Conservation (phyloP, 2,329 filamentous ascomycete genomes). For the Trichoderma atrobrunneum region DNA sequence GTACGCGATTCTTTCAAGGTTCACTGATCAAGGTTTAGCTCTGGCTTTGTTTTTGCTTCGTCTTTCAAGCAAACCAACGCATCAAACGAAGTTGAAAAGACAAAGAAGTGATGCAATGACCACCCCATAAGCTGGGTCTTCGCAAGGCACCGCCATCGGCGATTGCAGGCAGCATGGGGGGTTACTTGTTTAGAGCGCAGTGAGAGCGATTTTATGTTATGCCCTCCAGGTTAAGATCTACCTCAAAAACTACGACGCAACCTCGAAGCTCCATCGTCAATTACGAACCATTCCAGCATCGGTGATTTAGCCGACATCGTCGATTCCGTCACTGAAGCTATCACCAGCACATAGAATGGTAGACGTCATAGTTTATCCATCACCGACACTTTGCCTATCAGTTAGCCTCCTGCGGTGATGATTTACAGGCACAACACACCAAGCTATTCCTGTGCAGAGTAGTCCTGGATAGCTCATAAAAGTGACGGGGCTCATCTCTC, state of each 20-base stretch:
- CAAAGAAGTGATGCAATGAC: neutral
- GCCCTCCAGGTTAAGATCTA: neutral
- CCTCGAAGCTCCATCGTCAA: neutral
- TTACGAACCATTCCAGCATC: slow-evolving; percentile 10
- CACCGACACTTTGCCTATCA: neutral
- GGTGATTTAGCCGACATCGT: neutral
- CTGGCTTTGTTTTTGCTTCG: neutral
- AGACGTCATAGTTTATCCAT: slow-evolving; percentile 3
- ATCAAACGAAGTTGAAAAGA: neutral
- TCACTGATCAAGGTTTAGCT: neutral
- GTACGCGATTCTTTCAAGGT: neutral
- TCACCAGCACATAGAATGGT: neutral
- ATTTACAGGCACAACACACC: neutral
- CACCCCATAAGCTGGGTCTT: neutral
- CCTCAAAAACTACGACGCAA: neutral
- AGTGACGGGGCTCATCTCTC: neutral
- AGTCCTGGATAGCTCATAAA: neutral
- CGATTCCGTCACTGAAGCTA: slow-evolving; percentile 10
- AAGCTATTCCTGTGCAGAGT: neutral
- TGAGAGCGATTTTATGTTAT: neutral
- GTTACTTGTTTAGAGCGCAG: neutral
- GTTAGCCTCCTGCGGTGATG: neutral
- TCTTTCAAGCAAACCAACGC: neutral
- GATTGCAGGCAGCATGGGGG: neutral
- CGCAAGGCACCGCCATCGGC: neutral